Conservation (phyloP, 1,284 basidiomycete genomes). For the Apiotrichum gamsii region DNA sequence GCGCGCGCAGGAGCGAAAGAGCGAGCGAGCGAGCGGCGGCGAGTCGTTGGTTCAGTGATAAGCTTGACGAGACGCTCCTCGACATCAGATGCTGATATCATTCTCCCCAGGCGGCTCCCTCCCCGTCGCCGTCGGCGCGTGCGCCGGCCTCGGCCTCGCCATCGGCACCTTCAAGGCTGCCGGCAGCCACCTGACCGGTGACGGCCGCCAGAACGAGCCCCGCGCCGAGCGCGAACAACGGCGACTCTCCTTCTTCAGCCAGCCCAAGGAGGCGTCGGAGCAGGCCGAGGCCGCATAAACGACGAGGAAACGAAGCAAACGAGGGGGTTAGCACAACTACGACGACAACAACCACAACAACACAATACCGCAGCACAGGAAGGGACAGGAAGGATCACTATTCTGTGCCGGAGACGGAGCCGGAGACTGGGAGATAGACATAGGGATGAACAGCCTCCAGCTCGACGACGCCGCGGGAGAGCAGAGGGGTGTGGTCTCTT, state of each 20-base stretch:
- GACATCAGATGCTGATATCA: not conserved
- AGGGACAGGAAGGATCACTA: no score
- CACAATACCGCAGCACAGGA: no score
- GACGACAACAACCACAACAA: not conserved
- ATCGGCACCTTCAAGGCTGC: conserved; percentile 80
- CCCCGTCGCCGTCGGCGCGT: conserved; percentile 74
- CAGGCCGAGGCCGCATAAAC: conserved; percentile 24
- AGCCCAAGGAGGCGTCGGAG: conserved; percentile 34
- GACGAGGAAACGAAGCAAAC: not conserved
- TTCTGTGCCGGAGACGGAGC: no score
- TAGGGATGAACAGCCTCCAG: no score
- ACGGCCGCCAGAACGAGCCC: conserved; percentile 32
- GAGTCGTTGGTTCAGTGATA: no score
- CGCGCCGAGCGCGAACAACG: conserved; percentile 49
- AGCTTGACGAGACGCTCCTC: no score
- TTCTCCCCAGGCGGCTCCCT: conserved; percentile 65
- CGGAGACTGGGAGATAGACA: no score
- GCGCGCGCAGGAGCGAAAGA: not conserved
- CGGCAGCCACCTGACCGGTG: conserved; percentile 50
- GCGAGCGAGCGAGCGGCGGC: not conserved
- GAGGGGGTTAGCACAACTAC: not conserved
- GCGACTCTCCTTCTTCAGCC: conserved; percentile 51
- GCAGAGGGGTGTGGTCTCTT: no score
- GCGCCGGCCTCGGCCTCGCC: conserved; percentile 69
- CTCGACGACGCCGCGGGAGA: no score